phyloP scores from a whole-genome alignment of 179 eudicot species.

The Silene noctiflora region DNA sequence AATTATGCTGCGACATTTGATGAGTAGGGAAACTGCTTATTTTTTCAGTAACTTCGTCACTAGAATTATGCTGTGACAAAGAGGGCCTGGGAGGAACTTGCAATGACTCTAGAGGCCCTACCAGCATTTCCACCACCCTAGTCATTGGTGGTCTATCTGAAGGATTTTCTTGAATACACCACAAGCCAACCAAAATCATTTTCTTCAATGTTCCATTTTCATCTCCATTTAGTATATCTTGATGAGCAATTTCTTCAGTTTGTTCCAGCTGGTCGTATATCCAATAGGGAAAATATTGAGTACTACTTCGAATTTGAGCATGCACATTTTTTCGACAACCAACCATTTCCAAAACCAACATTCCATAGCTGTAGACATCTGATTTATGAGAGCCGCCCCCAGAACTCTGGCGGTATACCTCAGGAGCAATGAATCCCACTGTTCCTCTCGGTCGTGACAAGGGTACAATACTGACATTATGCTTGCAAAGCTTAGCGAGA shows the following conservation, averaged over 20 bases:
- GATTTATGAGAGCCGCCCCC: constrained; percentile 34
- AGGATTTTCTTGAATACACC: constrained; percentile 31
- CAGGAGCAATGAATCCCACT: constrained; percentile 38
- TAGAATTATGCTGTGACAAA: constrained; percentile 1
- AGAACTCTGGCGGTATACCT: constrained; percentile 21
- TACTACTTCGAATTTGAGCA: neutral
- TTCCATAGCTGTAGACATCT: constrained; percentile 34
- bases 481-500: constrained; percentile 25
- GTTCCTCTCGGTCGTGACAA: constrained; percentile 32
- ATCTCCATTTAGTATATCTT: constrained; percentile 5
- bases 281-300: constrained; percentile 25
- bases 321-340: constrained; percentile 10
- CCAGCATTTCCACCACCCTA: constrained; percentile 29
- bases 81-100: constrained; percentile 19
- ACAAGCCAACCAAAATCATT: constrained; percentile 24
- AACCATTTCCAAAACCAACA: constrained; percentile 33
- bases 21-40: no score
- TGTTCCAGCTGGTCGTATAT: constrained; percentile 25
- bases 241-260: constrained; percentile 3
- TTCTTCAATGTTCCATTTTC: constrained; percentile 22
- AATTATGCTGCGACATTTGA: no score
- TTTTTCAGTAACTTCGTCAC: neutral
- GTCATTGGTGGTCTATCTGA: constrained; percentile 19
- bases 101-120: constrained; percentile 16
- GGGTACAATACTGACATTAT: constrained; percentile 23